A percentile compares a stretch with the other conserved stretches of the same genome.
These are phyloP conservation scores for Fusarium albosuccineum DNA, from an alignment of 2,329 filamentous ascomycete species.

Conservation along the genomic window DNA sequence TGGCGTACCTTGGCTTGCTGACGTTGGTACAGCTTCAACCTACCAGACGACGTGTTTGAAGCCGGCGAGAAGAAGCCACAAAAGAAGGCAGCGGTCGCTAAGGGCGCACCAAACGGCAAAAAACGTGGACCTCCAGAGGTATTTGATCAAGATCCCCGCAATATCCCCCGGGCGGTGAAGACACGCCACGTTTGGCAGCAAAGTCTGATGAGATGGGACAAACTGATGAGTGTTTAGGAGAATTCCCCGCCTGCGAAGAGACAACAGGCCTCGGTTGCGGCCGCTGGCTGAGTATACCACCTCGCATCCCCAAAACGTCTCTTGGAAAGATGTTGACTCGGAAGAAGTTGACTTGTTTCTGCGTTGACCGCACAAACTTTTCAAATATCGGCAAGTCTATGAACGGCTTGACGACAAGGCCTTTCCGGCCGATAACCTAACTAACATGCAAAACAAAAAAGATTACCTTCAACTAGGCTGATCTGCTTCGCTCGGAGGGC, in stretches of 20 bases:
- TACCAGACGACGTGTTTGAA: constrained; percentile 91
- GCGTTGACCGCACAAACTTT: constrained; percentile 19
- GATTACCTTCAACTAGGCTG: constrained; percentile 21
- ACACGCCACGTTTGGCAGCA: constrained; percentile 18
- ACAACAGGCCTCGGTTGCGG: constrained; percentile 57
- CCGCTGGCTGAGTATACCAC: constrained; percentile 52
- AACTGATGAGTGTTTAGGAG: constrained; percentile 52
- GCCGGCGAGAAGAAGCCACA: constrained; percentile 80
- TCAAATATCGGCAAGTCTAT: constrained; percentile 33
- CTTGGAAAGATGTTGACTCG: constrained; percentile 24
- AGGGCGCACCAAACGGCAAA: constrained; percentile 57
- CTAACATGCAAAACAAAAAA: constrained; percentile 37
- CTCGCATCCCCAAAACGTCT: constrained; percentile 20
- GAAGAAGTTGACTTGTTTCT: constrained; percentile 21
- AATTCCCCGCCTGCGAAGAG: constrained; percentile 56
- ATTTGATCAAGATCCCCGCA: constrained; percentile 44
- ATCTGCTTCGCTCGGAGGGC: constrained; percentile 34
- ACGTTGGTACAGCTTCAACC: constrained; percentile 74
- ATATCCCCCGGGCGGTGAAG: constrained; percentile 25
- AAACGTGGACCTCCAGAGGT: constrained; percentile 65
- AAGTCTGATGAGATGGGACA: constrained; percentile 18
- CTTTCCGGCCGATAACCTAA: constrained; percentile 24
- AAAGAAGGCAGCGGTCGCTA: constrained; percentile 62
- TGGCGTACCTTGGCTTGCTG: constrained; percentile 16
- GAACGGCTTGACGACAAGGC: constrained; percentile 25